Percentiles rank a stretch among this genome's conserved stretches.
Conservation (phyloP, 2,329 filamentous ascomycete species). For the Paramyrothecium sp. region DNA sequence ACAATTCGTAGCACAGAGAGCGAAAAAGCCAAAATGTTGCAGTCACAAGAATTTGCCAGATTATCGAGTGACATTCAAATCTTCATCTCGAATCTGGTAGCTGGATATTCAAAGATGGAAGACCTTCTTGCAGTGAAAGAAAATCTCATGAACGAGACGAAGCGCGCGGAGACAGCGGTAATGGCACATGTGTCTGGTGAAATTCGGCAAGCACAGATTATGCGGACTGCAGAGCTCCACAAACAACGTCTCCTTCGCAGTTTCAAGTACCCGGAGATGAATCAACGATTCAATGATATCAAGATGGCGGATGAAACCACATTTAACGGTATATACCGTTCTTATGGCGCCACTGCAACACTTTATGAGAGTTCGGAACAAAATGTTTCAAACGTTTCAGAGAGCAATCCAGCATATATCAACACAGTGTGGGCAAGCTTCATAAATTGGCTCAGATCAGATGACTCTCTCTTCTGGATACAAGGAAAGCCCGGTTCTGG, state of each 20-base stretch:
- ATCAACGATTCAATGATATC: background rate
- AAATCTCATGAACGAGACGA: background rate
- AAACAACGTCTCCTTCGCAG: background rate
- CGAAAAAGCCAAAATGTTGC: background rate
- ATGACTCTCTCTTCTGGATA: background rate
- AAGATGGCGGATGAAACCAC: background rate
- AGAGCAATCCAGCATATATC: background rate
- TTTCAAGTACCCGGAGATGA: background rate
- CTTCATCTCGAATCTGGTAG: accelerated
- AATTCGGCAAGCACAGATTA: background rate
- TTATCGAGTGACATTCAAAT: background rate
- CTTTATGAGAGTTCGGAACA: background rate
- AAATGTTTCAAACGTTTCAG: background rate
- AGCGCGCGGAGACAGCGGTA: background rate
- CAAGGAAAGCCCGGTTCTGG: background rate
- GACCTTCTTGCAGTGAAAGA: conserved; percentile 1
- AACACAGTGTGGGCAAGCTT: background rate
- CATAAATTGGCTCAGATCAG: background rate
- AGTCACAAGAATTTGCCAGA: background rate
- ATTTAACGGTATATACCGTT: background rate
- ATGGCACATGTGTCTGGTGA: background rate
- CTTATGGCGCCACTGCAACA: background rate
- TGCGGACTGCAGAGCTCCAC: background rate
- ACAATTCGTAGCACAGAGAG: conserved; percentile 1
- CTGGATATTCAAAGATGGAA: background rate